Evolutionary conservation across 2,329 filamentous ascomycete genomes (phyloP).

Genomic region (Diplodia mutila): DNA sequence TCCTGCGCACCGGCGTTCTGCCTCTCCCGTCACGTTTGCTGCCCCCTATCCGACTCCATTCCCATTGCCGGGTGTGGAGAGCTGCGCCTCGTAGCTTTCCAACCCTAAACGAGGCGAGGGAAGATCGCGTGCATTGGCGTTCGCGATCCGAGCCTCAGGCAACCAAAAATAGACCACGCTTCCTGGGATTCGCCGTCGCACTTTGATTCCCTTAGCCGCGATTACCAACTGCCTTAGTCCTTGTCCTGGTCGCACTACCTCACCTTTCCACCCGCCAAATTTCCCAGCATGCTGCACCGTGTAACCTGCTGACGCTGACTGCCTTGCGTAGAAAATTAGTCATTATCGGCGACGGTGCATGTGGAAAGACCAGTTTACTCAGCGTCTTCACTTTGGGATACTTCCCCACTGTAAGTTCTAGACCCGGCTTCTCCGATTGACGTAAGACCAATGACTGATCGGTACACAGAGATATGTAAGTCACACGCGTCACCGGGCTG

Average conservation of each 20-base stretch:
- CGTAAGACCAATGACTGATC: conserved; percentile 17
- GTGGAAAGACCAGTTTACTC: conserved; percentile 95
- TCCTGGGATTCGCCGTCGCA: conserved; percentile 23
- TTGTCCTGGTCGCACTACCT: conserved; percentile 6
- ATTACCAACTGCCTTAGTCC: conserved; percentile 2
- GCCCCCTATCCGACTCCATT: conserved; percentile 17
- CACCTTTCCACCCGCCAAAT: background rate
- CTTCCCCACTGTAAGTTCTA: conserved; percentile 83
- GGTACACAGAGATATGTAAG: conserved; percentile 36
- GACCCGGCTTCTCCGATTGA: background rate
- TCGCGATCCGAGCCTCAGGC: conserved; percentile 38
- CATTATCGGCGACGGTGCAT: conserved; percentile 96
- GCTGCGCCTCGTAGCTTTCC: conserved; percentile 25
- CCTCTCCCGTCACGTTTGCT: conserved; percentile 11
- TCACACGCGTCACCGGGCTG: conserved; percentile 1
- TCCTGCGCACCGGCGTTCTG: background rate
- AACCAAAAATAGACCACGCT: conserved; percentile 26
- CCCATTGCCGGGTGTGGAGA: conserved; percentile 14
- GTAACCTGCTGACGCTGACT: conserved; percentile 26
- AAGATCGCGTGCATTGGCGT: conserved; percentile 45
- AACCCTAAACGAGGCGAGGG: conserved; percentile 32
- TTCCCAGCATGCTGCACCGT: conserved; percentile 5
- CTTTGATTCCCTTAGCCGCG: conserved; percentile 11
- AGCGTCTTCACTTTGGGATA: conserved; percentile 98
- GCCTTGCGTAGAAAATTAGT: conserved; percentile 76